Evolutionary conservation across 345 rosid genomes (phyloP), one percentile per base, ranked within the genome.

Genomic region (Fremontodendron californicum): DNA sequence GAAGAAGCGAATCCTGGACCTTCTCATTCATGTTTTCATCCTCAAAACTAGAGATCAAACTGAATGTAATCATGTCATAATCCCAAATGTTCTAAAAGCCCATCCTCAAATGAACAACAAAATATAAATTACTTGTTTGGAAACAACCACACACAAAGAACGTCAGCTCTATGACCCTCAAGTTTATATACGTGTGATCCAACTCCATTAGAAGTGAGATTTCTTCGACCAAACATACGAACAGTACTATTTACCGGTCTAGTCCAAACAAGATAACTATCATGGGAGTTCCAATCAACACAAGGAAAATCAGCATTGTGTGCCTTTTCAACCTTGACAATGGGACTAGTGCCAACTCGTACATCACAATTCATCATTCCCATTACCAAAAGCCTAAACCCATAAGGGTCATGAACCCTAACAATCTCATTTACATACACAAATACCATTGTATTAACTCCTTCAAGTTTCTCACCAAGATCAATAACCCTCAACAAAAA

Each of bases 211-310:
- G 91, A 88, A 84, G 88, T 82, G 78, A 93, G 93, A 68, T 88
- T 91, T 73, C 99, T 85, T 29, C 99, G 98, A 78, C 93, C 99
- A 78, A 86, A 95, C 94, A 95, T 79, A 75, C 92, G 87, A 48
- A 93, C 89, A 64, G 98, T 90, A 82, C 90, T 87, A 90, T 95
- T 98, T 64, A 98, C 98, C 10, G 99, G 93, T 76, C 99, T 95
- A 1, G 99, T 93, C 60, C 93, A 78, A 75, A 95, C 89, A 80
- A 93, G 87, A 82, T 93, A 91, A 80, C 87, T 86, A 72, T 92
- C 96, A 80, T 90, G 93, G 48, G 96, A 94, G n/a, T n/a, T n/a
- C n/a, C n/a, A n/a, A n/a, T n/a, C n/a, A n/a, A n/a, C n/a, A n/a
- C n/a, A n/a, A n/a, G 81, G 99, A 78, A 95, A 93, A 83, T 95